A percentile compares a stretch with the other conserved stretches of the same genome.
Conservation (phyloP, 306 rosid species). For the Casuarina cunninghamiana region DNA sequence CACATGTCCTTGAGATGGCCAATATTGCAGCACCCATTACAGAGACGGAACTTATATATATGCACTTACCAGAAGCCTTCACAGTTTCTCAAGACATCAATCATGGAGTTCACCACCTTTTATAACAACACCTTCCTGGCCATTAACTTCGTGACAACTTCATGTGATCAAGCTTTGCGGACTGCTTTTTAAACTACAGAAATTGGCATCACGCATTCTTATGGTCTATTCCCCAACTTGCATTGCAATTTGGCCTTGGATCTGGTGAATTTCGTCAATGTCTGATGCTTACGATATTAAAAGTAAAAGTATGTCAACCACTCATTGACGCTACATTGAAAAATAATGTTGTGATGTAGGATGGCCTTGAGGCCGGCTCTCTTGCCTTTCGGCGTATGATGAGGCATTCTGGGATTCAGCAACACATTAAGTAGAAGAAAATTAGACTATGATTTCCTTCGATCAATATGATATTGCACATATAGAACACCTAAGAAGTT, state of each 20-base stretch:
- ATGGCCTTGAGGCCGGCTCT: background rate
- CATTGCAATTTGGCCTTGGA: constrained; percentile 3
- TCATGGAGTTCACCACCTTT: background rate
- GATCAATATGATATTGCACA: background rate
- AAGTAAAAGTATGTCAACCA: background rate
- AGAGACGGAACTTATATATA: too few species aligned
- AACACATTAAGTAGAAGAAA: background rate
- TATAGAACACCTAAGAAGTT: background rate
- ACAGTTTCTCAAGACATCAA: too few species aligned
- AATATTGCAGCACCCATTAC: too few species aligned
- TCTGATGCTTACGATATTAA: background rate
- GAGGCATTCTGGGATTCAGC: background rate
- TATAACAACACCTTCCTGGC: too few species aligned
- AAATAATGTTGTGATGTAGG: background rate
- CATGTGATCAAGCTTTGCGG: too few species aligned
- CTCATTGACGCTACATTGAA: background rate
- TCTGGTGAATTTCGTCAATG: constrained; percentile 7
- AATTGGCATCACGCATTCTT: too few species aligned
- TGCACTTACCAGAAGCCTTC: too few species aligned
- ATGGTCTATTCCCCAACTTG: too few species aligned
- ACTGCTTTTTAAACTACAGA: too few species aligned
- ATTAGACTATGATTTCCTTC: background rate
- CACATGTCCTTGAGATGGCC: too few species aligned
- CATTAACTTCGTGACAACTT: too few species aligned
- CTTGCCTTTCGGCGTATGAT: background rate